These are phyloP conservation scores for Cyanidium caldarium DNA, from an alignment of 23 red algal species.

Conservation along the genomic window DNA sequence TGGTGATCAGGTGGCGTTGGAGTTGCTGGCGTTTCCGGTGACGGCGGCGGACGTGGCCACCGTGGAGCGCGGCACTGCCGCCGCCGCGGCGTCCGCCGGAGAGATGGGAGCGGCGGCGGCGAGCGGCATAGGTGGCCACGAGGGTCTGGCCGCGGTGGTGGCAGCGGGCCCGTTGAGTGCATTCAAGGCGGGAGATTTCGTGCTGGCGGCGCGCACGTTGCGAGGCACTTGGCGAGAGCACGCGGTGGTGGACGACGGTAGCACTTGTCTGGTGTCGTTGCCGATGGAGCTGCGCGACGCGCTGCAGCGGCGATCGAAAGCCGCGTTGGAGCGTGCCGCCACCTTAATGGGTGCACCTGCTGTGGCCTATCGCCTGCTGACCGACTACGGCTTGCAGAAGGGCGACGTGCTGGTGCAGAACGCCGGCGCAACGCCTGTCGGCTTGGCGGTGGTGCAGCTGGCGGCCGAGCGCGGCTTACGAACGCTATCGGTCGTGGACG, in stretches of 20 bases:
- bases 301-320: background rate
- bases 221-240: constrained; percentile 1
- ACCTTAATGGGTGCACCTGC: background rate
- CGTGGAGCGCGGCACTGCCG: constrained; percentile 1
- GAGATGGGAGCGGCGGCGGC: too few species aligned
- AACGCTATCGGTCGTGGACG: constrained; percentile 36
- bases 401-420: constrained; percentile 62
- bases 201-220: background rate
- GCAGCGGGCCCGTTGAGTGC: background rate
- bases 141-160: background rate
- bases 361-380: constrained; percentile 28
- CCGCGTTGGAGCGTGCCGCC: background rate
- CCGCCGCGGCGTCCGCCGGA: too few species aligned
- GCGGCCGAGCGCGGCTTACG: constrained; percentile 27
- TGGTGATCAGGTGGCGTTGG: too few species aligned
- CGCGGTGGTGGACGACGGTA: background rate
- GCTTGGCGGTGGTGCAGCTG: constrained; percentile 54
- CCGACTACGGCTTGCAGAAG: constrained; percentile 33
- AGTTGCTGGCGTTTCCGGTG: background rate
- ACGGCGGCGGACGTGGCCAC: background rate
- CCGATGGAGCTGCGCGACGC: background rate
- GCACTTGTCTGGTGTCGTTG: background rate
- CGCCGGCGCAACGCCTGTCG: constrained; percentile 29
- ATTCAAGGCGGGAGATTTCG: background rate
- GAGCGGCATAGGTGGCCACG: background rate